Conservation (phyloP, 805 yeast genomes). For the Saccharomycopsis synnaedendra region DNA sequence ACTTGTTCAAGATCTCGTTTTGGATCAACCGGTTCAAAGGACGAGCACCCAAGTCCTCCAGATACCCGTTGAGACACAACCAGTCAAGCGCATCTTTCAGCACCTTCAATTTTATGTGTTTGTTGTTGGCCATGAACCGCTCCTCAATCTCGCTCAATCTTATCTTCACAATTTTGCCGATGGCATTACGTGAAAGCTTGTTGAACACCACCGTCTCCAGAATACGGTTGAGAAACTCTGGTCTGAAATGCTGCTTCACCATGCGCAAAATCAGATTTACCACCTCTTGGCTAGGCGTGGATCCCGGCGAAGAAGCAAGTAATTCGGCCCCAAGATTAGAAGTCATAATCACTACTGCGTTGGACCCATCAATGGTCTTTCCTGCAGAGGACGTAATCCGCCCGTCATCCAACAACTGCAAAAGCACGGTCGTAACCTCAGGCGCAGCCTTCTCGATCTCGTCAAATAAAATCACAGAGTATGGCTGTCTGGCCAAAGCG, state of each 20-base stretch:
- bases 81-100: conserved; percentile 69
- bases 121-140: conserved; percentile 78
- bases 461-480: conserved; percentile 91
- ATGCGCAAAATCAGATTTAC: conserved; percentile 72
- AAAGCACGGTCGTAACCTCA: conserved; percentile 82
- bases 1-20: conserved; percentile 69
- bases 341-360: conserved; percentile 89
- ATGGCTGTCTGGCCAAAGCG: conserved; percentile 82
- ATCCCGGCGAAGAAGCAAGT: conserved; percentile 53
- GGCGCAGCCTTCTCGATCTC: conserved; percentile 99
- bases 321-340: conserved; percentile 94
- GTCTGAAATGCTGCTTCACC: conserved; percentile 85
- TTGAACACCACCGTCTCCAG: conserved; percentile 89
- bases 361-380: conserved; percentile 85
- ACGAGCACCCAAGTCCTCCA: conserved; percentile 91
- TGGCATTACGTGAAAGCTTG: conserved; percentile 83
- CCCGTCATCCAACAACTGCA: conserved; percentile 94
- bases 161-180: conserved; percentile 81
- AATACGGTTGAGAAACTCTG: conserved; percentile 94
- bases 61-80: conserved; percentile 78
- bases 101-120: conserved; percentile 60
- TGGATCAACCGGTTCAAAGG: conserved; percentile 92
- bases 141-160: conserved; percentile 76
- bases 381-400: conserved; percentile 92
- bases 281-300: conserved; percentile 57